Evolutionary conservation across 768 basidiomycete species (phyloP), one percentile per base, ranked within the genome.

Genomic region (Cystobasidium onofrii): DNA sequence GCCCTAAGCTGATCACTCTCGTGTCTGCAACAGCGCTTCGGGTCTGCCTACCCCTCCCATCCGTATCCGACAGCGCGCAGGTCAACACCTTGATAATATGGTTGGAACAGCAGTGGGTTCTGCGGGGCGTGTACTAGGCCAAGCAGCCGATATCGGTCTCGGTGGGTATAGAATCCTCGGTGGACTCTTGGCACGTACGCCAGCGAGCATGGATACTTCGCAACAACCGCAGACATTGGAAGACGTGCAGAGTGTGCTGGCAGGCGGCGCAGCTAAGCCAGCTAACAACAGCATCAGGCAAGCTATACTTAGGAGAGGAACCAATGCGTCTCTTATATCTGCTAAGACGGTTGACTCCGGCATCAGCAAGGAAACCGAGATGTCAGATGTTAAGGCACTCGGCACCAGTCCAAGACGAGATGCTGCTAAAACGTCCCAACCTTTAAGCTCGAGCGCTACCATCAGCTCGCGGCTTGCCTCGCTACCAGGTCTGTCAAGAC

Each of bases 141-240:
- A 17, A 85, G 87, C 94, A 34, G 85, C 87, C 0, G 87, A 84
- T n/a, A 85, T 84, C 9, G 70, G 66, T n/a, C 13, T 66, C 25
- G 73, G 73, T 17, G 73, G 73, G 12, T 74, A 74, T 39, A 44
- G 65, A 31, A 74, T 74, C 23, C 86, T 91, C 7, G 85, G 91
- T 0, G 87, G 85, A 33, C 81, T 75, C 83, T 75, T 81, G 84
- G 73, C 81, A 85, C 77, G 77, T 6, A 79, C 70, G 23, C 72
- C 75, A 70, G 75, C 41, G 23, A 78, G 64, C 4, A 78, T 77
- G 9, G 78, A 74, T n/a, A 83, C 81, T 57, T 85, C 83, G 75
- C 78, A 78, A 0, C 85, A 86, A 13, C 85, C 86, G 74, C 83
- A 87, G 80, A 84, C 87, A 71, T 82, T 86, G 2, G 87, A 87